Evolutionary conservation across 2,329 filamentous ascomycete genomes (phyloP), one percentile per base, ranked within the genome.

Genomic region (Pseudogymnoascus sp.): DNA sequence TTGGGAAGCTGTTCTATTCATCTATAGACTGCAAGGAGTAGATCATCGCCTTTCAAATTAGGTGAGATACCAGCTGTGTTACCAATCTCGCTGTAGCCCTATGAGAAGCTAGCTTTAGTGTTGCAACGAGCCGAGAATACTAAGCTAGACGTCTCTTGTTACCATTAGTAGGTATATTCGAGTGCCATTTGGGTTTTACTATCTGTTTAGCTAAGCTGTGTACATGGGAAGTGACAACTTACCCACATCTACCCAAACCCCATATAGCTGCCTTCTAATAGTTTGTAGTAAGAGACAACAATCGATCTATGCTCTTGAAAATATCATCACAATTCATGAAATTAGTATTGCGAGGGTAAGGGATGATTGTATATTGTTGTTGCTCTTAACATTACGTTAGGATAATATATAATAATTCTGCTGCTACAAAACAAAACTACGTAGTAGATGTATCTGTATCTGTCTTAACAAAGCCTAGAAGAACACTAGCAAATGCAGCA

Each of bases 171-270:
- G 1, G 73, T 74, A 63, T 73, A 77, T 11, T 75, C 69, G 3
- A 76, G 66, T 1, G 74, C 74, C 16, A 77, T 69, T 60, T 76
- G 74, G 0, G 75, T 76, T 70, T 77, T 77, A 0, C 75, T 76
- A 63, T 13, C 11, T n/a, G 10, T 40, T 65, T 61, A 62, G 65
- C 53, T 24, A 29, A 4, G 61, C 3, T 11, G 8, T 5, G 31
- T 21, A 21, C 6, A 61, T 3, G 21, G 10, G 13, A 19, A 33
- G 21, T 24, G 7, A 29, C 29, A 40, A 63, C 65, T 8, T 65
- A 65, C 66, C 65, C 63, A 53, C 56, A 64, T 40, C 66, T 64
- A 31, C 66, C 65, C 31, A 67, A 62, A 13, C 66, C 66, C 64
- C 66, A 67, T 13, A 67, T 35, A 50, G 62, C 63, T 61, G 47